Percentiles rank a stretch among this genome's conserved stretches.
These are phyloP conservation scores for Gaultheria prostrata DNA, from an alignment of 148 eudicot genomes.

Conservation along the genomic window DNA sequence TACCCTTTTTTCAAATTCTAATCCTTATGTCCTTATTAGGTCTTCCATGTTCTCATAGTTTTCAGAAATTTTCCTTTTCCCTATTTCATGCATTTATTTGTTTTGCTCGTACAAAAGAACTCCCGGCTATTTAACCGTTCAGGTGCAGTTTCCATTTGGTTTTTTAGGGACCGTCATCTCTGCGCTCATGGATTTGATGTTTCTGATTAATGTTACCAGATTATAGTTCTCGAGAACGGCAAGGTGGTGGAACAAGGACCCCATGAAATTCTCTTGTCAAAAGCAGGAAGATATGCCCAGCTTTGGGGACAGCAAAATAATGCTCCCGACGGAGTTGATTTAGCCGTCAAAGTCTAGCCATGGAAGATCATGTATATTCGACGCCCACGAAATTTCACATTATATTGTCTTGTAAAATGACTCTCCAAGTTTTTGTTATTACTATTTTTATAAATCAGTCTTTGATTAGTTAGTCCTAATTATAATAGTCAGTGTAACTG, in stretches of 20 bases:
- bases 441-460: not conserved
- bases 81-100: not conserved
- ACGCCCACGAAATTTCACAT: not conserved
- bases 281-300: constrained; percentile 84
- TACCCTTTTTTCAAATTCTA: not conserved
- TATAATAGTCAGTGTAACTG: not conserved
- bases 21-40: not conserved
- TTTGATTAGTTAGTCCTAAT: not conserved
- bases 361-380: constrained; percentile 4
- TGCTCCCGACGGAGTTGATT: constrained; percentile 55
- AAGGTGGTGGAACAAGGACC: constrained; percentile 95
- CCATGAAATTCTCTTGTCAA: constrained; percentile 69
- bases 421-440: not conserved
- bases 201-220: constrained; percentile 38
- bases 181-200: not conserved
- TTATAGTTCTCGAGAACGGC: constrained; percentile 87
- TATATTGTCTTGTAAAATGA: not conserved
- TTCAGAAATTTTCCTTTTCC: not conserved
- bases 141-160: not conserved
- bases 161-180: not conserved
- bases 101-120: not conserved
- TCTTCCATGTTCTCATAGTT: not conserved
- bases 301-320: constrained; percentile 95
- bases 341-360: constrained; percentile 39
- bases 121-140: not conserved